Percentiles rank a stretch among this genome's conserved stretches.
Evolutionary conservation across 1,139 yeast species (phyloP).

Genomic region (Pichia sp.): DNA sequence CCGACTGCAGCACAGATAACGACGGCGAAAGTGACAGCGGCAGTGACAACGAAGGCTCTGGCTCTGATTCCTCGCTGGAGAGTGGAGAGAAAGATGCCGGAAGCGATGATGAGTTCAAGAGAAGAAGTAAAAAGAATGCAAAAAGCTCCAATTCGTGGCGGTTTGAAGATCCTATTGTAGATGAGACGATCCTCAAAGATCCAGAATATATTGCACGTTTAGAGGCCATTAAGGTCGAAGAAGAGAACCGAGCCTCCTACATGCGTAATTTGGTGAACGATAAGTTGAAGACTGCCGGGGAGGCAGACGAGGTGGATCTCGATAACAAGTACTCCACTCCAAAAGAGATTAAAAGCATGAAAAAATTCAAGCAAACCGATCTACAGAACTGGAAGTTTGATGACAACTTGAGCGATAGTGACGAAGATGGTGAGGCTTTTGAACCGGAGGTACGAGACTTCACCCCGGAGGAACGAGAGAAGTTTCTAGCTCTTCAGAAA

Average conservation of each 20-base stretch:
- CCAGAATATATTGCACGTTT: constrained; percentile 26
- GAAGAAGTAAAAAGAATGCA: not conserved
- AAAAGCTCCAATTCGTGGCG: constrained; percentile 25
- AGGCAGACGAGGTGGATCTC: constrained; percentile 6
- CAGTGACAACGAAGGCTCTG: not conserved
- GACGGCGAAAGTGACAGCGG: not conserved
- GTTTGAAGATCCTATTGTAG: constrained; percentile 21
- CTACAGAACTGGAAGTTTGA: constrained; percentile 5
- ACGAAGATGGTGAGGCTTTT: constrained; percentile 1
- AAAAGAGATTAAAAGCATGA: not conserved
- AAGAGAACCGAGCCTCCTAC: constrained; percentile 14
- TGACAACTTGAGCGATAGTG: constrained; percentile 6
- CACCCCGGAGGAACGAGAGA: constrained; percentile 23
- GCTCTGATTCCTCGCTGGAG: not conserved
- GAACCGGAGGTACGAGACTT: constrained; percentile 19
- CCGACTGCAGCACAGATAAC: not conserved
- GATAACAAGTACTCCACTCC: not conserved
- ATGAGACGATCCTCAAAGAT: constrained; percentile 18
- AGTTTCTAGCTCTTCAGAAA: constrained; percentile 22
- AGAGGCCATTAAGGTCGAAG: constrained; percentile 15
- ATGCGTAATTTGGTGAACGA: constrained; percentile 18
- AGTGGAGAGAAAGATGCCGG: constrained; percentile 4
- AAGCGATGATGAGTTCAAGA: not conserved
- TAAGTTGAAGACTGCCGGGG: constrained; percentile 12
- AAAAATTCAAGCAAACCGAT: constrained; percentile 11